Percentiles rank a stretch among this genome's conserved stretches.
Evolutionary conservation across 2,329 filamentous ascomycete genomes (phyloP).

Genomic region (Neocucurbitaria cava): DNA sequence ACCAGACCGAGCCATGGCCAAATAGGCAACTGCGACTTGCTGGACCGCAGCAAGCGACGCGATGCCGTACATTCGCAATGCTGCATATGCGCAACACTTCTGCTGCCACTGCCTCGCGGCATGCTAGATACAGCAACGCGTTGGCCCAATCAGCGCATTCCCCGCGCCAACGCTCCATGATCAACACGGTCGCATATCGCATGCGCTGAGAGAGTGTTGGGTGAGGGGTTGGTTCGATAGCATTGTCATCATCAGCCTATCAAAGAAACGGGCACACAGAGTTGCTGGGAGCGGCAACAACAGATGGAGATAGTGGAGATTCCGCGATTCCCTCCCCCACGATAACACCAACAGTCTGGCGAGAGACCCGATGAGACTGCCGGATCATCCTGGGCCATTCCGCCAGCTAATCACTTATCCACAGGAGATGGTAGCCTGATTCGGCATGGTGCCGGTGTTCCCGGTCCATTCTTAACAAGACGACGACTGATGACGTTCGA

Average conservation of each 20-base stretch:
- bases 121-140: neutral
- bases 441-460: neutral
- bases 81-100: slow-evolving; percentile 3
- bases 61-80: neutral
- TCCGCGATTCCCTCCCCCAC: neutral
- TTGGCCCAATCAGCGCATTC: neutral
- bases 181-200: no score
- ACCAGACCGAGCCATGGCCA: neutral
- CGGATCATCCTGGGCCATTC: neutral
- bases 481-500: neutral
- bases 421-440: neutral
- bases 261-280: no score
- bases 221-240: no score
- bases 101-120: neutral
- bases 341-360: no score
- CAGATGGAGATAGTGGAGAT: neutral
- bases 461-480: no score
- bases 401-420: neutral
- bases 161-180: slow-evolving; percentile 7
- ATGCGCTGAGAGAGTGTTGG: no score
- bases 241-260: no score
- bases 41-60: slow-evolving; percentile 5
- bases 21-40: neutral
- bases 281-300: no score
- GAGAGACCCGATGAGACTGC: neutral